phyloP scores from a whole-genome alignment of 2,329 filamentous ascomycete species.

The Calonectria pseudoturangicola region DNA sequence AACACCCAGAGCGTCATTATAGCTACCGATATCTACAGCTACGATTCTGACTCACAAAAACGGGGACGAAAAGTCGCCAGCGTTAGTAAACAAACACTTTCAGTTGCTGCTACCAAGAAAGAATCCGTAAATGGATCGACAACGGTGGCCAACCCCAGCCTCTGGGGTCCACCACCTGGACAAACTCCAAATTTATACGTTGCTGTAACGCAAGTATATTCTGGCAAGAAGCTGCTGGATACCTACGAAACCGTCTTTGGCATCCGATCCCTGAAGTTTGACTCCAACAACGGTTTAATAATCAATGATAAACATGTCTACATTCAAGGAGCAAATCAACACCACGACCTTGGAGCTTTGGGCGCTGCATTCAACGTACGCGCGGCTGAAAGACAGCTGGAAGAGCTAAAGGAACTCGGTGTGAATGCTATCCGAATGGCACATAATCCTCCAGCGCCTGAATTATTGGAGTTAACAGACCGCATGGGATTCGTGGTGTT shows the following conservation, averaged over 20 bases:
- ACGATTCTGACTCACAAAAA: background rate
- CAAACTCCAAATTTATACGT: constrained; percentile 7
- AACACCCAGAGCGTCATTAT: background rate
- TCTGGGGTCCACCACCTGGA: constrained; percentile 2
- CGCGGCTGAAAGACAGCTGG: background rate
- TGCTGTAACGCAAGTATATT: background rate
- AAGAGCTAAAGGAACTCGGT: constrained; percentile 1
- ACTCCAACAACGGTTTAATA: background rate
- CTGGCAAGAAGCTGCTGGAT: background rate
- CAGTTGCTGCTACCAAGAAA: background rate
- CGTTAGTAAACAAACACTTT: background rate
- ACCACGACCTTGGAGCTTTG: constrained; percentile 12
- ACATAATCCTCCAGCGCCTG: constrained; percentile 1
- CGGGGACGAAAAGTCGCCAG: background rate
- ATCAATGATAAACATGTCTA: constrained; percentile 9
- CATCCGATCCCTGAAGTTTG: constrained; percentile 7
- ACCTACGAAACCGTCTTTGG: constrained; percentile 16
- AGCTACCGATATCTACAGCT: background rate
- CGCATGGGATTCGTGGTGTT: constrained; percentile 1
- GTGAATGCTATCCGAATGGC: constrained; percentile 13
- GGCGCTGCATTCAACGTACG: constrained; percentile 13
- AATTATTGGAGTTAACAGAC: constrained; percentile 1
- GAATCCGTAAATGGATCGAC: constrained; percentile 4
- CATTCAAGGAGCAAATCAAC: background rate
- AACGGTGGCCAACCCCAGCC: background rate